Evolutionary conservation across 805 yeast species (phyloP), one percentile per base, ranked within the genome.

Genomic region (Nakazawaea ernobii): DNA sequence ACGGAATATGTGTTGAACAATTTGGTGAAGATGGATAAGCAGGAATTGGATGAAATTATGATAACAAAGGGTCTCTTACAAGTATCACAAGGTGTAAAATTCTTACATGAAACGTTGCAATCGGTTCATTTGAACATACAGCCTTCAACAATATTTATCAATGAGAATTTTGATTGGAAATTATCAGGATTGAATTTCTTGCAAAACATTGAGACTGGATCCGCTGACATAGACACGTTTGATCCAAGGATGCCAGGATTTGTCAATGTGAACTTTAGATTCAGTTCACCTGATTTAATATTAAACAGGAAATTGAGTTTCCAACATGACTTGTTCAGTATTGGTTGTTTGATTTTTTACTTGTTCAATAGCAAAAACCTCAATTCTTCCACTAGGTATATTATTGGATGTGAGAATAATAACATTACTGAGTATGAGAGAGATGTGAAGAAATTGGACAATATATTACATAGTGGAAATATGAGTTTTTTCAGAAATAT

Each of bases 151-250:
- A 72, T 94, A 1, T 77, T 85, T 48, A 76, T 92, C 15, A 91
- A 86, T 54, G 84, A 80, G 35, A 85, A 82, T 54, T 91, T 95
- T 4, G 98, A 94, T 65, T 94, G 99, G 98, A 94, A 92, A 62
- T 61, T 94, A 2, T 76, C 86, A 6, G 97, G 97, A 0, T 74
- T 94, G 52, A 77, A 67, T 58, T 75, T 67, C 61, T 77, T 70
- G 58, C 86, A 69, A 54, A 63, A 39, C 13, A 52, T 74, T 37
- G 67, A 72, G 2, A 68, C 63, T 36, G 77, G 74, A 13, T 57
- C 78, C 10, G 74, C 73, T 4, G 88, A 82, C 48, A 86, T 87
- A 39, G 86, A 87, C 57, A 85, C 84, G 42, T 74, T 78, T 52
- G 90, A 89, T 54, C 82, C 90, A 6, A 68, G 94, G 42, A 74